Conservation (phyloP, 169 alveolate species). For the Cryptosporidium parvum region DNA sequence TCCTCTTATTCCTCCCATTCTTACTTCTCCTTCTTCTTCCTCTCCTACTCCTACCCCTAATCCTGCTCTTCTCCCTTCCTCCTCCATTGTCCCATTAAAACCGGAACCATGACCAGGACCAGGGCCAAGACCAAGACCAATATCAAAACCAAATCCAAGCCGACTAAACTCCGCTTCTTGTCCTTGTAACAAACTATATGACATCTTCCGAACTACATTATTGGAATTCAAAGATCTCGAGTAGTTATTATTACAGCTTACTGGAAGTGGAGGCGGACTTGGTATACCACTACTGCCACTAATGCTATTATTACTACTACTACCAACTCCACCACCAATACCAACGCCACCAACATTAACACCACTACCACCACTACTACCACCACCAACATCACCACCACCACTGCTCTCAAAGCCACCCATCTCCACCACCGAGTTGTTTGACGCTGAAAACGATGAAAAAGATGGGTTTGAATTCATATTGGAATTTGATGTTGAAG, state of each 20-base stretch:
- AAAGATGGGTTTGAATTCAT: constrained; percentile 1
- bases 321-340: background rate
- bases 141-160: background rate
- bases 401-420: background rate
- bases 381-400: background rate
- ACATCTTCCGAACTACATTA: background rate
- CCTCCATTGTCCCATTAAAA: background rate
- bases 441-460: background rate
- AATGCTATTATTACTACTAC: background rate
- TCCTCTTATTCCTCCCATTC: too few relatives aligned
- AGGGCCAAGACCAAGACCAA: background rate
- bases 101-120: too few relatives aligned
- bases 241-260: too few relatives aligned
- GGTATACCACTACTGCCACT: background rate
- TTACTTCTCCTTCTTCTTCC: too few relatives aligned
- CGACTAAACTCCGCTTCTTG: background rate
- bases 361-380: background rate
- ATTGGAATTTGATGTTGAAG: constrained; percentile 22
- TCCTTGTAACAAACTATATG: background rate
- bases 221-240: background rate
- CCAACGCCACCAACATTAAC: background rate
- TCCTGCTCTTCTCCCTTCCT: background rate
- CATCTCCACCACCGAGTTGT: background rate
- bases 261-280: background rate
- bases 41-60: too few relatives aligned